Evolutionary conservation across 805 yeast species (phyloP).

Genomic region (Cyberlindnera xylosilytica): DNA sequence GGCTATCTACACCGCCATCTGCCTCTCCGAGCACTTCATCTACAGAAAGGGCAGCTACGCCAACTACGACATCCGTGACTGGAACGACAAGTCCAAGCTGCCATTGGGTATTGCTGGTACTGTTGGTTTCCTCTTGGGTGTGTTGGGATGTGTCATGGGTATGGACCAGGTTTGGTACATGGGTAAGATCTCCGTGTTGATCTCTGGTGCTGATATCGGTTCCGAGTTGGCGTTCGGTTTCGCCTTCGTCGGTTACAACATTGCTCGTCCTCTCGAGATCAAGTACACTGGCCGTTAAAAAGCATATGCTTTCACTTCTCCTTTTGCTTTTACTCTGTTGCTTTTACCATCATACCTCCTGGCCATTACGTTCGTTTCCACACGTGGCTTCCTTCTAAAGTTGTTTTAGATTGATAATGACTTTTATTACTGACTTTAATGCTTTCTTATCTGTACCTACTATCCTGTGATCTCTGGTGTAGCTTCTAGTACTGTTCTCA

Average conservation of each 20-base stretch:
- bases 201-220: conserved; percentile 91
- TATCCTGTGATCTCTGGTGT: no score
- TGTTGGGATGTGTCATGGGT: conserved; percentile 81
- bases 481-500: no score
- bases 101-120: conserved; percentile 81
- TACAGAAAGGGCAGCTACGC: conserved; percentile 58
- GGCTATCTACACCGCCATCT: conserved; percentile 76
- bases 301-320: not conserved
- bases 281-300: conserved; percentile 52
- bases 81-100: conserved; percentile 51
- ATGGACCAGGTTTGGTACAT: conserved; percentile 84
- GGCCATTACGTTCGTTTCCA: conserved; percentile 1
- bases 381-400: not conserved
- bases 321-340: not conserved
- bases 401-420: not conserved
- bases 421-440: no score
- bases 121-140: conserved; percentile 77
- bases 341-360: no score
- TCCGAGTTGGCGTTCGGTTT: conserved; percentile 74
- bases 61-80: conserved; percentile 59
- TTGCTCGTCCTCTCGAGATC: conserved; percentile 62
- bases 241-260: conserved; percentile 59
- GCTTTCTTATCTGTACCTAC: not conserved
- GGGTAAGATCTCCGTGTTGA: conserved; percentile 61
- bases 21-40: conserved; percentile 79